Percentiles rank a stretch among this genome's conserved stretches.
These are phyloP conservation scores for Fusarium mundagurra DNA, from an alignment of 2,329 filamentous ascomycete genomes.

Conservation along the genomic window DNA sequence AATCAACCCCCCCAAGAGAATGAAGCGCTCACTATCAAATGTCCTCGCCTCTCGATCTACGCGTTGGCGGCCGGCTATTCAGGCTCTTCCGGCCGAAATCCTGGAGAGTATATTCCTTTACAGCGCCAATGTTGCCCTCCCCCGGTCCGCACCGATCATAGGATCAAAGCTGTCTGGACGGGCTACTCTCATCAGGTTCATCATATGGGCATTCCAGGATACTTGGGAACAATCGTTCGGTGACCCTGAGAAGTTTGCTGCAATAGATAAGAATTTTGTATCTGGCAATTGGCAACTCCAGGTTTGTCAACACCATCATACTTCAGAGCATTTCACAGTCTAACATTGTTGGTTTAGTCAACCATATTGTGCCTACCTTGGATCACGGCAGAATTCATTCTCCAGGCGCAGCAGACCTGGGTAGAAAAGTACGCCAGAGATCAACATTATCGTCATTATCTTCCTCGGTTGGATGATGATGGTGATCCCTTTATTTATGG, in stretches of 20 bases:
- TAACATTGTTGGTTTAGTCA: constrained; percentile 47
- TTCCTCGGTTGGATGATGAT: constrained; percentile 22
- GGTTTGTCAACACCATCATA: constrained; percentile 45
- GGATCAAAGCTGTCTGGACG: constrained; percentile 57
- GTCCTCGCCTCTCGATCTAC: constrained; percentile 44
- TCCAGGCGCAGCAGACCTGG: constrained; percentile 60
- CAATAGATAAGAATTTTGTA: neutral
- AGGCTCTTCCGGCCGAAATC: constrained; percentile 61
- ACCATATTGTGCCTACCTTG: constrained; percentile 56
- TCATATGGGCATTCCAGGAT: constrained; percentile 50
- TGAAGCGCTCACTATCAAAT: constrained; percentile 44
- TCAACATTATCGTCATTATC: constrained; percentile 49
- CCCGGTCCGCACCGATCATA: constrained; percentile 55
- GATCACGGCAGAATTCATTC: constrained; percentile 56
- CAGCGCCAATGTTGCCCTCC: constrained; percentile 60
- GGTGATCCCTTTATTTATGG: constrained; percentile 17
- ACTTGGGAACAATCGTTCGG: constrained; percentile 54
- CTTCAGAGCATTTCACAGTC: neutral
- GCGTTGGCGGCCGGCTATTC: constrained; percentile 42
- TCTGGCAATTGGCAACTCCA: constrained; percentile 56
- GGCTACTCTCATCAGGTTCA: constrained; percentile 50
- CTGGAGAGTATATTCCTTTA: constrained; percentile 63
- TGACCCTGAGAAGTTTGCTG: constrained; percentile 23
- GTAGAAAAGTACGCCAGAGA: constrained; percentile 50
- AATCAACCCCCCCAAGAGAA: constrained; percentile 35